These are phyloP conservation scores for Phytophthora citrophthora DNA, from an alignment of 352 stramenopile species.

Conservation along the genomic window DNA sequence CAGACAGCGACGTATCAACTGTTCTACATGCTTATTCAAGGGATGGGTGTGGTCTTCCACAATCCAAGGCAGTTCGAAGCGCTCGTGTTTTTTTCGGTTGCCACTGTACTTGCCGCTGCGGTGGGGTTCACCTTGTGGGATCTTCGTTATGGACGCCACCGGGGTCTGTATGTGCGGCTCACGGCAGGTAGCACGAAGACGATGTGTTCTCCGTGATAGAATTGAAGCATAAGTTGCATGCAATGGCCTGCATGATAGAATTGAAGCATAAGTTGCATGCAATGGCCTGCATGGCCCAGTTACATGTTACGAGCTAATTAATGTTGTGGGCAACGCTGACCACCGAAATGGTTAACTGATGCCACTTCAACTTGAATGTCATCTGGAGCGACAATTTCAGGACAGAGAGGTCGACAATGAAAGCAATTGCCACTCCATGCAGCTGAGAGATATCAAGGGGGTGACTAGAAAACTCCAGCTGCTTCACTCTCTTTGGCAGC, in stretches of 20 bases:
- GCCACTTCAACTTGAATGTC: too few species aligned
- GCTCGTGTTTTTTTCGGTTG: constrained; percentile 62
- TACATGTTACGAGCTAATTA: too few species aligned
- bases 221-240: background rate
- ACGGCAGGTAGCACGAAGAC: background rate
- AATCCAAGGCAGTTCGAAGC: constrained; percentile 60
- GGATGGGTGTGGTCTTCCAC: constrained; percentile 59
- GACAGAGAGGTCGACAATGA: too few species aligned
- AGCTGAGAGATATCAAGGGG: too few species aligned
- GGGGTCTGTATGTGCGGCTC: constrained; percentile 35
- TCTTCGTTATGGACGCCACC: constrained; percentile 40
- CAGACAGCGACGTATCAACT: constrained; percentile 71
- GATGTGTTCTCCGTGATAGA: constrained; percentile 1
- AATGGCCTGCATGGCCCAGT: too few species aligned
- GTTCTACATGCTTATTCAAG: constrained; percentile 68
- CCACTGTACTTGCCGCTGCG: constrained; percentile 49
- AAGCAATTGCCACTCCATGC: too few species aligned
- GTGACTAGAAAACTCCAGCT: too few species aligned
- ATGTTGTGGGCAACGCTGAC: too few species aligned
- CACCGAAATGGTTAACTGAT: too few species aligned
- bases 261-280: background rate
- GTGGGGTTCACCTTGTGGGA: constrained; percentile 68
- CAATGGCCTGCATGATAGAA: background rate
- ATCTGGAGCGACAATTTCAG: too few species aligned
- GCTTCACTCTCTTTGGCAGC: too few species aligned